A percentile compares a stretch with the other conserved stretches of the same genome.
Conservation (phyloP, 306 rosid species). For the Sindora glabra region DNA sequence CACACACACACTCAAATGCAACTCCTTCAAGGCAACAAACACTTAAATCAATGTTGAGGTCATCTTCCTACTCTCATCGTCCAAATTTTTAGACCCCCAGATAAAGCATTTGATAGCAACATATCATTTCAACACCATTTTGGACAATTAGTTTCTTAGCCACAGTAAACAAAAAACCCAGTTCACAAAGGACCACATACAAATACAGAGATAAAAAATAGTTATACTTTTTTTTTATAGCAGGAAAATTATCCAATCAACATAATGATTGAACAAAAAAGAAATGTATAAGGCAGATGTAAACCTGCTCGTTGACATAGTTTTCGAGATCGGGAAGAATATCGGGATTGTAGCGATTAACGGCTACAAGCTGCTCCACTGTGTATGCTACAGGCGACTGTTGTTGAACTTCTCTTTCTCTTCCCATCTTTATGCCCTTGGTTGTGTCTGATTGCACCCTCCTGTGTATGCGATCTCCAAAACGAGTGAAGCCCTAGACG, state of each 20-base stretch:
- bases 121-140: too few relatives aligned
- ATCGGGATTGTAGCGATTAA: conserved; percentile 90
- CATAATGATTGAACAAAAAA: background rate
- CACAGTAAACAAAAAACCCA: background rate
- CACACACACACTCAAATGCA: too few relatives aligned
- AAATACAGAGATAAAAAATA: too few relatives aligned
- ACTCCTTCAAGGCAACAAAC: too few relatives aligned
- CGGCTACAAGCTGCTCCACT: conserved; percentile 81
- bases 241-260: background rate
- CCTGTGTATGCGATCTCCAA: too few relatives aligned
- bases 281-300: background rate
- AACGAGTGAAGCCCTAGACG: too few relatives aligned
- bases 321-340: conserved; percentile 93
- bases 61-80: too few relatives aligned
- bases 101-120: too few relatives aligned
- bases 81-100: too few relatives aligned
- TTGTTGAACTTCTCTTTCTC: conserved; percentile 25
- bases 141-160: background rate
- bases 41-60: too few relatives aligned
- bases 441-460: too few relatives aligned
- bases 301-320: conserved; percentile 97
- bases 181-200: background rate
- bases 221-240: background rate
- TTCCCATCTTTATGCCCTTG: conserved; percentile 35
- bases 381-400: conserved; percentile 43